Evolutionary conservation across 139 green algal genomes (phyloP).

Genomic region (Dunaliella primolecta): DNA sequence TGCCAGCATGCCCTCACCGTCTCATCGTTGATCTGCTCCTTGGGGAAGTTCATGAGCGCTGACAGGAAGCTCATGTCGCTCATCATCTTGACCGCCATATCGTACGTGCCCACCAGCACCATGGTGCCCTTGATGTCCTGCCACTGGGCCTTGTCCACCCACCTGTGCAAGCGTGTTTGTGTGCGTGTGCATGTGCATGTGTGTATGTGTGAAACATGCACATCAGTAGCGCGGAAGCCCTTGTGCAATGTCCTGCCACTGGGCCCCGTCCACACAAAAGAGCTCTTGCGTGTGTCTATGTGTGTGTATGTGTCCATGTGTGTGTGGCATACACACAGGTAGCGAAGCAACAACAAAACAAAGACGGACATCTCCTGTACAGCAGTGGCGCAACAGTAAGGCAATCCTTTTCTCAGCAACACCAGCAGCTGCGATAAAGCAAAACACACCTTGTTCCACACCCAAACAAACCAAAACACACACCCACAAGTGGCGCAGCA

Average conservation of each 20-base stretch:
- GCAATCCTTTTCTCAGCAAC: too few species aligned
- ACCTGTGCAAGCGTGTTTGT: neutral
- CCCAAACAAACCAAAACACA: too few species aligned
- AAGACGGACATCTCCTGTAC: too few species aligned
- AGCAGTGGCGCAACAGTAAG: too few species aligned
- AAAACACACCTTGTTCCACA: too few species aligned
- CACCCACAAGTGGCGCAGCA: constrained; percentile 5
- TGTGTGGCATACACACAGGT: too few species aligned
- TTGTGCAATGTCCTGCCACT: too few species aligned
- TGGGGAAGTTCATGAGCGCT: constrained; percentile 88
- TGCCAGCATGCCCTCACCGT: constrained; percentile 34
- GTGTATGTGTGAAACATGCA: neutral
- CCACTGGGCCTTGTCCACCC: constrained; percentile 54
- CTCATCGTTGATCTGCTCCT: constrained; percentile 93
- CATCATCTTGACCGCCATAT: constrained; percentile 91
- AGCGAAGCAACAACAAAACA: too few species aligned
- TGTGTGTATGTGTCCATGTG: neutral
- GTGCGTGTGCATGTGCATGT: neutral
- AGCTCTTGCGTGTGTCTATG: neutral
- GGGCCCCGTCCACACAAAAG: too few species aligned
- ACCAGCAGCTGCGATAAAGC: too few species aligned
- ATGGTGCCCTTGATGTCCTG: constrained; percentile 79
- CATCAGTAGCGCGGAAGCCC: too few species aligned
- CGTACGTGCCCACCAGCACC: constrained; percentile 81
- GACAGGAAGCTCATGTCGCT: constrained; percentile 85